Conservation (phyloP, 163 green algal genomes). For the Chlamydomonas reinhardtii region DNA sequence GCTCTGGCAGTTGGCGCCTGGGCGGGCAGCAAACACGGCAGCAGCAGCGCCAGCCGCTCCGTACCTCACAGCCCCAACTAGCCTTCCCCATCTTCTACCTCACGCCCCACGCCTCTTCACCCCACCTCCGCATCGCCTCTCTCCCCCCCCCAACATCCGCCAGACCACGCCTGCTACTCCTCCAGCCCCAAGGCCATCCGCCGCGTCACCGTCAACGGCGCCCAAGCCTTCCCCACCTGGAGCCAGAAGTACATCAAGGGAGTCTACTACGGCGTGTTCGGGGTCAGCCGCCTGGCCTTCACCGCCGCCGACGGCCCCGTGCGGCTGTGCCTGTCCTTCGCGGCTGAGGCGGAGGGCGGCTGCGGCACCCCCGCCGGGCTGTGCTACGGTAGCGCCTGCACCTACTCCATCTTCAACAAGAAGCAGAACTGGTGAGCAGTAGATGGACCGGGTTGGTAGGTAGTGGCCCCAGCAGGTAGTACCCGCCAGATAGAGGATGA, state of each 20-base stretch:
- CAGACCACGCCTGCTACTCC: background rate
- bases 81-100: too few species aligned
- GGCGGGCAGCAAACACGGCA: too few species aligned
- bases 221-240: background rate
- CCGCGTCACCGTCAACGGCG: background rate
- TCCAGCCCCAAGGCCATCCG: background rate
- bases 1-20: too few species aligned
- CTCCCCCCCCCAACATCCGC: too few species aligned
- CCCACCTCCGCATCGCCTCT: too few species aligned
- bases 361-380: background rate
- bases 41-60: too few species aligned
- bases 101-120: too few species aligned
- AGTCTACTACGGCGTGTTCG: background rate
- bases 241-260: background rate
- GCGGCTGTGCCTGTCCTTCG: background rate
- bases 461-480: too few species aligned
- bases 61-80: too few species aligned
- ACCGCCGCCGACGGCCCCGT: background rate
- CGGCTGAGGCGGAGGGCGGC: background rate
- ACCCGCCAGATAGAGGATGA: too few species aligned
- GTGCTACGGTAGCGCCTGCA: background rate
- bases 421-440: background rate
- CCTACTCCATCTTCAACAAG: background rate
- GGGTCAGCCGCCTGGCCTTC: background rate
- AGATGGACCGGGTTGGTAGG: too few species aligned